Base-by-base conservation (phyloP, 139 green algal genomes). In the Edaphochlamys debaryana region DNA sequence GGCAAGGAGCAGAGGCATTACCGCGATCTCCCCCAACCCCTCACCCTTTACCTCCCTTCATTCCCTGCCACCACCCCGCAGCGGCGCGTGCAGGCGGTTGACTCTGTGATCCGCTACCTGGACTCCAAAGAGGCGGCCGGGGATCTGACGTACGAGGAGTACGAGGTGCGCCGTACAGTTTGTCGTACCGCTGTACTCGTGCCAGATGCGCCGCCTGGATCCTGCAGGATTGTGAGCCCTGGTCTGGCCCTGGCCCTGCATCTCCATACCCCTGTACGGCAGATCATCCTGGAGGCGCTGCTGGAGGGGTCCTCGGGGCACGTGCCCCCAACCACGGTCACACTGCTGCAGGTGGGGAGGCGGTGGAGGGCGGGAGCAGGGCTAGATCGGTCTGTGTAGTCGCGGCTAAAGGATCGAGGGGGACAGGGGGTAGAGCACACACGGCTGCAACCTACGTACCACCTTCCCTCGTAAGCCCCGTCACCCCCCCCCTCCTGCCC, bases 261-360 rank as follows among this genome's bases (percentile, higher is more conserved):
- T n/a, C n/a, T n/a, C n/a, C 45, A 13, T 54, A 54, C 45, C 11
- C 9, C 45, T 13, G 45, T 54, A 5, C 41, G 45, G 7, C 41
- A 82, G 77, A 75, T 84, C 77, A 84, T 84, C 34, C 64, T 84
- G 48, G 77, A 84, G 77, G 77, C 77, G 25, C 64, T 84, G 23
- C 23, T 84, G 48, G 77, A 84, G 64, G 77, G 77, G 34, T 74
- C 77, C n/a, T 5, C 4, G 9, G 64, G 64, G 34, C 77, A 84
- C 77, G 64, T 72, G 19, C 6, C 75, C 9, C 38, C 19, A 0
- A 3, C 15, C 19, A 82, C 75, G n/a, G n/a, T 52, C 4, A 60
- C 60, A 41, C 15, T 73, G 29, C 75, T 82, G 41, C 60, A 63
- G 22, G 13, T 42, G 32, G 75, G 69, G 56, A n/a, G 56, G 2